Evolutionary conservation across 192 early-diverging fungal genomes (phyloP).

Genomic region (Coemansia sp.): DNA sequence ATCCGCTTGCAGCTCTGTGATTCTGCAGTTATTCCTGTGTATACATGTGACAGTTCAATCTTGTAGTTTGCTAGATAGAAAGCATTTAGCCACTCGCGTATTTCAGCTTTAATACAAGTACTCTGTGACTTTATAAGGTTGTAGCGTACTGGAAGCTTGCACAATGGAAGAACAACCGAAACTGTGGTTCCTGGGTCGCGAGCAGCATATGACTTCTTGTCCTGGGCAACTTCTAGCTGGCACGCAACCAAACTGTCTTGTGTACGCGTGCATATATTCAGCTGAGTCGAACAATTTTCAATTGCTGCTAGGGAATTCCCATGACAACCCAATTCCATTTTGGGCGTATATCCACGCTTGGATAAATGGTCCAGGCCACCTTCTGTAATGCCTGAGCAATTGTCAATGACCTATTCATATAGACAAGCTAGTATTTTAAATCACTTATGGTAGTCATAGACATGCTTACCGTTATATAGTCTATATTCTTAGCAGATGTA

Average conservation of each 20-base stretch:
- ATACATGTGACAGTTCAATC: conserved; percentile 6
- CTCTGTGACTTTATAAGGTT: conserved; percentile 20
- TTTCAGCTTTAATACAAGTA: conserved; percentile 15
- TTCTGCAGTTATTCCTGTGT: conserved; percentile 6
- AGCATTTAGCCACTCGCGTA: conserved; percentile 20
- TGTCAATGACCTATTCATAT: conserved; percentile 14
- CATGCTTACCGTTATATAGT: conserved; percentile 26
- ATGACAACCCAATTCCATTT: neutral
- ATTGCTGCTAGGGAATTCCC: conserved; percentile 34
- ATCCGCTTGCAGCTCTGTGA: neutral
- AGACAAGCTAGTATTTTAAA: neutral
- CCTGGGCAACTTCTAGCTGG: conserved; percentile 9
- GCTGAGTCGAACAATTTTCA: conserved; percentile 12
- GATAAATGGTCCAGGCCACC: conserved; percentile 14
- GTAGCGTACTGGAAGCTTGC: conserved; percentile 35
- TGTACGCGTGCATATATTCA: conserved; percentile 29
- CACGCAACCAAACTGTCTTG: conserved; percentile 8
- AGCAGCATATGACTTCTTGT: conserved; percentile 13
- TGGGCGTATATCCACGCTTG: conserved; percentile 25
- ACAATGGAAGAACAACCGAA: conserved; percentile 28
- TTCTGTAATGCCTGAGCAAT: conserved; percentile 20
- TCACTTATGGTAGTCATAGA: neutral
- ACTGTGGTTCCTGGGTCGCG: conserved; percentile 28
- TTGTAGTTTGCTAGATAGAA: conserved; percentile 29
- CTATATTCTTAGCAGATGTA: conserved; percentile 13